Conservation (phyloP, 352 stramenopile genomes). For the Phytophthora ramorum region DNA sequence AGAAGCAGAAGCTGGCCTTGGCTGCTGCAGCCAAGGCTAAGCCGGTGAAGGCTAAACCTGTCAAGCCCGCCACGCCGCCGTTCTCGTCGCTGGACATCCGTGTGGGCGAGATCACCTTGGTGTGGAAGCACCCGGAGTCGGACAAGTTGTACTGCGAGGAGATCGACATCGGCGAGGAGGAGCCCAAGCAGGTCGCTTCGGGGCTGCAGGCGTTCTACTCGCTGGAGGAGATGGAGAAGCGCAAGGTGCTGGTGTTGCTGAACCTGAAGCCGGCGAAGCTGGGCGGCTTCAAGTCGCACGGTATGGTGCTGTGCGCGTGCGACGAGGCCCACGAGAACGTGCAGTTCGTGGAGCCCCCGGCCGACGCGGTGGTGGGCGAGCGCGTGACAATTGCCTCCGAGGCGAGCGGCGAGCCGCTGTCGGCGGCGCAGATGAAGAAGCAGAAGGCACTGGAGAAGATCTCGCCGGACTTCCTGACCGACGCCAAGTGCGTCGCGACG, state of each 20-base stretch:
- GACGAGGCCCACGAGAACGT: conserved; percentile 91
- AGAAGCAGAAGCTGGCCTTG: conserved; percentile 69
- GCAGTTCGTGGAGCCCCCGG: conserved; percentile 94
- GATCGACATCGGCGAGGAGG: conserved; percentile 97
- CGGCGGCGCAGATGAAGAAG: conserved; percentile 87
- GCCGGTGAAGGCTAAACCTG: conserved; percentile 47
- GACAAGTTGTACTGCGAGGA: conserved; percentile 99
- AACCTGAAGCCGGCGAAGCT: conserved; percentile 99
- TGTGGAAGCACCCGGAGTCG: conserved; percentile 86
- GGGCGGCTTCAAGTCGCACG: conserved; percentile 95
- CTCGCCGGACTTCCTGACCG: conserved; percentile 67
- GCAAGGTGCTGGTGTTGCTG: conserved; percentile 96
- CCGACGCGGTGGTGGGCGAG: conserved; percentile 93
- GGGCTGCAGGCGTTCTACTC: conserved; percentile 96
- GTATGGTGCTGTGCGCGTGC: conserved; percentile 97
- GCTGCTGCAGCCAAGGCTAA: conserved; percentile 60
- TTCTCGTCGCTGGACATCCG: conserved; percentile 85
- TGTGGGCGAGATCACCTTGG: conserved; percentile 82
- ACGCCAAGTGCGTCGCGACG: conserved; percentile 71
- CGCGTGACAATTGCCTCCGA: conserved; percentile 89
- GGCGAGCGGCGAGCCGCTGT: conserved; percentile 67
- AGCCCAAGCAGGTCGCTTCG: conserved; percentile 95
- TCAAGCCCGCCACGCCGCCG: conserved; percentile 63
- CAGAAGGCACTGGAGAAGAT: conserved; percentile 89
- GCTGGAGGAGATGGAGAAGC: conserved; percentile 94